Conservation (phyloP, 2,329 filamentous ascomycete genomes). For the Aspergillus unguis region DNA sequence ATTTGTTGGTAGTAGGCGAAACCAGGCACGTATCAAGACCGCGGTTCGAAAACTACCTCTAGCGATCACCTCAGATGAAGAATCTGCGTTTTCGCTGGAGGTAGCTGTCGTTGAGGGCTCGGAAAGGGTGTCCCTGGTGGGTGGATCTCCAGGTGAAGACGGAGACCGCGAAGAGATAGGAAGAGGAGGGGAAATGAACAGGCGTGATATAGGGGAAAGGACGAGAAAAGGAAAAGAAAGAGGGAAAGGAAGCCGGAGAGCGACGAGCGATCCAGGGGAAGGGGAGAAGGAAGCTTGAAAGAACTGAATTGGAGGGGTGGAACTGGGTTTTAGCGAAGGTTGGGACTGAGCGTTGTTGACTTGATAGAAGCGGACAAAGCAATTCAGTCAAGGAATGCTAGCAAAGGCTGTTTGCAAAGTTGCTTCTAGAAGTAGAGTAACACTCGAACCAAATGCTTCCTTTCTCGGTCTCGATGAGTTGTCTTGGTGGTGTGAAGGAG, state of each 20-base stretch:
- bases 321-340: constrained; percentile 20
- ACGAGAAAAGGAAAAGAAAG: constrained; percentile 9
- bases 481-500: constrained; percentile 7
- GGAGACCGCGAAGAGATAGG: constrained; percentile 10
- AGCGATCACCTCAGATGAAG: constrained; percentile 37
- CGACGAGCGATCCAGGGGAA: constrained; percentile 14
- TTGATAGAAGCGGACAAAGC: constrained; percentile 18
- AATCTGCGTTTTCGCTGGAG: constrained; percentile 38
- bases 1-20: neutral
- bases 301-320: constrained; percentile 14
- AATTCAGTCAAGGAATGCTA: constrained; percentile 17
- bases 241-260: constrained; percentile 5
- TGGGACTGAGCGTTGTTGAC: constrained; percentile 12
- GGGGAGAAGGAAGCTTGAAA: constrained; percentile 10
- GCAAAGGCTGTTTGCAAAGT: neutral
- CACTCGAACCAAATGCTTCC: neutral
- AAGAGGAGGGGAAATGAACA: constrained; percentile 5
- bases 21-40: constrained; percentile 2
- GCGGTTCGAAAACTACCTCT: constrained; percentile 31
- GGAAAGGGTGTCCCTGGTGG: constrained; percentile 13
- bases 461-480: constrained; percentile 3
- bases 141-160: constrained; percentile 3
- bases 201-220: constrained; percentile 5
- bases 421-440: neutral
- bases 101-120: constrained; percentile 32